Evolutionary conservation across 805 yeast species (phyloP).

Genomic region (Metschnikowia henanensis): DNA sequence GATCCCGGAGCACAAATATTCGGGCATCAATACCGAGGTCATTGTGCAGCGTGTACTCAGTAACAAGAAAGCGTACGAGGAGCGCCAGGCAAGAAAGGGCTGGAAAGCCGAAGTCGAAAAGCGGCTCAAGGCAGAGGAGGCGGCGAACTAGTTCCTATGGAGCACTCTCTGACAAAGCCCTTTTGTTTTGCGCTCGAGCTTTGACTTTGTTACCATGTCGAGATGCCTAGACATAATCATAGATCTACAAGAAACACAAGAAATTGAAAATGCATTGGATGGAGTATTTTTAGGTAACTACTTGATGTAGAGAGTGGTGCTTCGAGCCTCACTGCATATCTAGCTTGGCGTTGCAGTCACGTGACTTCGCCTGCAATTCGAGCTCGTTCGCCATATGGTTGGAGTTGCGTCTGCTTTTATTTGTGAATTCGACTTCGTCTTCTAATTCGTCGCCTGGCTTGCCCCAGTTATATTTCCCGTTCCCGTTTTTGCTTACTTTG

Average conservation of each 20-base stretch:
- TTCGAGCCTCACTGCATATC: conserved; percentile 1
- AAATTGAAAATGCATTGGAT: no score
- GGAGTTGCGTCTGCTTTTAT: conserved; percentile 38
- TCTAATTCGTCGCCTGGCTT: conserved; percentile 72
- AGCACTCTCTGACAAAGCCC: no score
- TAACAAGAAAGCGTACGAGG: conserved; percentile 71
- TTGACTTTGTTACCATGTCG: no score
- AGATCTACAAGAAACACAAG: no score
- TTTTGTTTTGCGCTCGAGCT: no score
- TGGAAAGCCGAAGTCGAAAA: conserved; percentile 59
- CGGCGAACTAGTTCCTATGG: no score
- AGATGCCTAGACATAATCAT: no score
- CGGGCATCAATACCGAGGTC: conserved; percentile 63
- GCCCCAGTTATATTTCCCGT: conserved; percentile 91
- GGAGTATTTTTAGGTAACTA: no score
- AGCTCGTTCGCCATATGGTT: conserved; percentile 38
- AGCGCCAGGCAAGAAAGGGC: conserved; percentile 85
- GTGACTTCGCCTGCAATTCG: conserved; percentile 24
- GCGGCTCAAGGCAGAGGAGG: conserved; percentile 26
- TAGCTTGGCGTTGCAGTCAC: conserved; percentile 14
- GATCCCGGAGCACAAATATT: conserved; percentile 56
- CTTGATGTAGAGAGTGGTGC: no score
- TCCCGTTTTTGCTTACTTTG: conserved; percentile 78
- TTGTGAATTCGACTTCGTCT: conserved; percentile 47
- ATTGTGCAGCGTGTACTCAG: conserved; percentile 75